Evolutionary conservation across 2,329 filamentous ascomycete species (phyloP), one percentile per base, ranked within the genome.

Genomic region (Exophiala calicioides): DNA sequence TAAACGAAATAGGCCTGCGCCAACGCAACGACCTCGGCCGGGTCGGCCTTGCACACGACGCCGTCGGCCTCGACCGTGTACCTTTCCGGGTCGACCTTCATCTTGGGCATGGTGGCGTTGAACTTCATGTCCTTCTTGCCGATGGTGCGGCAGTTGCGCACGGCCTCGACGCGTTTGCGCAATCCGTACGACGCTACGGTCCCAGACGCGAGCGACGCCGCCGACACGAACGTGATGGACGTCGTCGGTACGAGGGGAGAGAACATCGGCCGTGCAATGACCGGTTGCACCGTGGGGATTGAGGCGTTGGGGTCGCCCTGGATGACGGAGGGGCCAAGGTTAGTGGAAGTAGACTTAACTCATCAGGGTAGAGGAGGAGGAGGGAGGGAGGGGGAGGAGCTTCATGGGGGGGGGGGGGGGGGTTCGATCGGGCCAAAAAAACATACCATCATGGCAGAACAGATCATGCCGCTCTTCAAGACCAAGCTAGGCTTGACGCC

Each of bases 81-180:
- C 61, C 80, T 84, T 76, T 97, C 91, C 4, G 91, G 87, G 66
- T 97, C 90, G 50, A 97, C 90, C 60, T 75, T 82, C 88, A 97
- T 96, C 70, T 77, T 81, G 10, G 91, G 91, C 80, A 82, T 89
- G 44, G 70, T 69, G 62, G 89, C 82, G 66, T 96, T 96, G 68
- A 82, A 90, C 63, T 88, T 90, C 90, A 96, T 95, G 68, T 96
- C 87, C 59, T 70, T 76, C 77, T 96, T 96, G 32, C 84, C 76
- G 33, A 95, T 78, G 23, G 67, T 78, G 49, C 90, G 77, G 66
- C 90, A 95, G 45, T 80, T 79, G 62, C 77, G 83, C 37, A 96
- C 89, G 3, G 88, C 74, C 70, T 93, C 88, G 55, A 96, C 72
- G 35, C 88, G 81, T 68, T 90, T 95, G 60, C 78, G 79, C 52